A percentile compares a stretch with the other conserved stretches of the same genome.
These are phyloP conservation scores for Apostasia ramifera DNA, from an alignment of 106 monocot species.

Conservation along the genomic window DNA sequence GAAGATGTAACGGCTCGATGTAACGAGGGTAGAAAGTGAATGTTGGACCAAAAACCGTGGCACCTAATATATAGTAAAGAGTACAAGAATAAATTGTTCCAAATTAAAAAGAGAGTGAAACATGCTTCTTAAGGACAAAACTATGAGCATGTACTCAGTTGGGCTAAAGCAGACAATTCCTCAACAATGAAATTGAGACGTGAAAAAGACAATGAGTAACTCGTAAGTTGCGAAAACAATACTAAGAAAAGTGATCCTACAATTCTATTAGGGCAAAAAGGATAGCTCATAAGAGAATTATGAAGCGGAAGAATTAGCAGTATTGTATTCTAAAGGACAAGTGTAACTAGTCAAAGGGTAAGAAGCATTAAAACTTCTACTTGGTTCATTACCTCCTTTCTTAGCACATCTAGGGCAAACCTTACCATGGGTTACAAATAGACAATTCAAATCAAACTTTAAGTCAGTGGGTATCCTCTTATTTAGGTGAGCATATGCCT, in stretches of 20 bases:
- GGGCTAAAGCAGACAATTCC: background rate
- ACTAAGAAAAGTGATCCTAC: background rate
- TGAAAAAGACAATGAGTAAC: no score
- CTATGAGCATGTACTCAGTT: background rate
- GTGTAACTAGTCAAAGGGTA: constrained; percentile 32
- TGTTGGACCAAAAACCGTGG: no score
- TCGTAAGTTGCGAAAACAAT: no score
- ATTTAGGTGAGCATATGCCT: constrained; percentile 77
- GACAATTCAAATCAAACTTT: constrained; percentile 89
- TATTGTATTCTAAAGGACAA: background rate
- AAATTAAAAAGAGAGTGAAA: background rate
- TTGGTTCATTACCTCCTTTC: constrained; percentile 26
- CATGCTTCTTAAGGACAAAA: background rate
- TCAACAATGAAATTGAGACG: no score
- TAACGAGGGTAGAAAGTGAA: no score
- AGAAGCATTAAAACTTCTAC: constrained; percentile 10
- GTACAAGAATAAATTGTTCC: no score
- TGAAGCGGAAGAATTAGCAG: background rate
- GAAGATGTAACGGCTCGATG: no score
- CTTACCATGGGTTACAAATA: constrained; percentile 79
- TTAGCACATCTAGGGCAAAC: constrained; percentile 46
- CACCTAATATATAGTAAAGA: no score
- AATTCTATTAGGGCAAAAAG: background rate
- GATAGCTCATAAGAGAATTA: background rate
- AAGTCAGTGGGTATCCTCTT: constrained; percentile 64